These are phyloP conservation scores for Lachnellula willkommii DNA, from an alignment of 2,329 filamentous ascomycete genomes.

Conservation along the genomic window DNA sequence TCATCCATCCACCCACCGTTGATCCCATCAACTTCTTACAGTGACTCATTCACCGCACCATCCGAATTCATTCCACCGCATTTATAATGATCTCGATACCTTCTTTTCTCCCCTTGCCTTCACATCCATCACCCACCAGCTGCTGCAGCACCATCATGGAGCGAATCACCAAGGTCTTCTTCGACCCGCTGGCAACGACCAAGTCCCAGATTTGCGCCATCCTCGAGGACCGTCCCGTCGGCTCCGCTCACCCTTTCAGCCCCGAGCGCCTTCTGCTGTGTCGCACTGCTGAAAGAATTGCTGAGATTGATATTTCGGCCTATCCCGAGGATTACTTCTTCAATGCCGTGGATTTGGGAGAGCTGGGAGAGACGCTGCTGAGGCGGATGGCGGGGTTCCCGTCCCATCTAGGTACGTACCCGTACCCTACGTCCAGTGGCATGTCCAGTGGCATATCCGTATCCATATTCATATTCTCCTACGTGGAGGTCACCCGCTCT, in stretches of 20 bases:
- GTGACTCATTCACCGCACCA: background rate
- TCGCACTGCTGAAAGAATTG: conserved; percentile 12
- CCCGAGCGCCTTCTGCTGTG: conserved; percentile 18
- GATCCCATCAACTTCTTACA: too few relatives aligned
- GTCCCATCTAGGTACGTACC: conserved; percentile 13
- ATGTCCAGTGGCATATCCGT: too few relatives aligned
- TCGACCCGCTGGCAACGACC: conserved; percentile 24
- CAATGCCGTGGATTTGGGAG: conserved; percentile 26
- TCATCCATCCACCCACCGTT: too few relatives aligned
- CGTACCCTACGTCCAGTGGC: too few relatives aligned
- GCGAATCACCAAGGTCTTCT: conserved; percentile 23
- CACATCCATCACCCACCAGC: background rate
- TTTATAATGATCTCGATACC: too few relatives aligned
- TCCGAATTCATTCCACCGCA: background rate
- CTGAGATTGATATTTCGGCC: conserved; percentile 25
- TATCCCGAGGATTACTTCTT: conserved; percentile 26
- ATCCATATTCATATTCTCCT: too few relatives aligned
- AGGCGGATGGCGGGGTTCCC: conserved; percentile 20
- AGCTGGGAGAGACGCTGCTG: conserved; percentile 22
- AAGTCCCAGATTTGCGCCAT: conserved; percentile 19
- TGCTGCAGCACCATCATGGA: conserved; percentile 12
- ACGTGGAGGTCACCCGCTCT: background rate
- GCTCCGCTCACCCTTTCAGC: conserved; percentile 24
- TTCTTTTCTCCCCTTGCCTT: background rate
- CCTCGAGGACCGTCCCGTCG: conserved; percentile 18